Evolutionary conservation across 495 filamentous ascomycete genomes (phyloP).

Genomic region (Glonium stellatum): DNA sequence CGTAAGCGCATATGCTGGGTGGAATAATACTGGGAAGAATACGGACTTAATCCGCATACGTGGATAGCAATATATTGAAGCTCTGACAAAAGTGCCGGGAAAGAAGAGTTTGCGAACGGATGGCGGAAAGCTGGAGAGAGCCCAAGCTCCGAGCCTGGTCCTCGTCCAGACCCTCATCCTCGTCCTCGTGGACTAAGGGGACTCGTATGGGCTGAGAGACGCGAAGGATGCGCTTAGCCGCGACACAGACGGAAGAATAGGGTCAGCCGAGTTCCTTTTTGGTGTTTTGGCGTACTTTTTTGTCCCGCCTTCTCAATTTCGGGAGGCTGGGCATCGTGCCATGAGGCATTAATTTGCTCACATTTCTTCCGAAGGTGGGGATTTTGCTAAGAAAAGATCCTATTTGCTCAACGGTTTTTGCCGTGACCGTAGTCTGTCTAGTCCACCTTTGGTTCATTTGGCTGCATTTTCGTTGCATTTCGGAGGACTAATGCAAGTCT

Average conservation of each 20-base stretch:
- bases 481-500: background rate
- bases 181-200: background rate
- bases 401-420: background rate
- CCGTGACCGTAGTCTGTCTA: background rate
- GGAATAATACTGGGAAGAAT: background rate
- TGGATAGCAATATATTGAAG: background rate
- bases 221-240: background rate
- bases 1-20: too few relatives aligned
- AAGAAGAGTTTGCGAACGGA: background rate
- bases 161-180: background rate
- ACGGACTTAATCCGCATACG: background rate
- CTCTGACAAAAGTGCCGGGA: background rate
- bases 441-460: background rate
- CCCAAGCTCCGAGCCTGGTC: background rate
- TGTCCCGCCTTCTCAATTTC: background rate
- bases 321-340: background rate
- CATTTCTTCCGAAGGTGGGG: background rate
- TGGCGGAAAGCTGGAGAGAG: too few relatives aligned
- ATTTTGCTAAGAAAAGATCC: background rate
- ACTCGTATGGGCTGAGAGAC: background rate
- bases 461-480: background rate
- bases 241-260: background rate
- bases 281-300: background rate
- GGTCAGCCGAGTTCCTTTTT: background rate
- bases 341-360: background rate